Evolutionary conservation across 2,329 filamentous ascomycete species (phyloP).

Genomic region (Apiospora kogelbergensis): DNA sequence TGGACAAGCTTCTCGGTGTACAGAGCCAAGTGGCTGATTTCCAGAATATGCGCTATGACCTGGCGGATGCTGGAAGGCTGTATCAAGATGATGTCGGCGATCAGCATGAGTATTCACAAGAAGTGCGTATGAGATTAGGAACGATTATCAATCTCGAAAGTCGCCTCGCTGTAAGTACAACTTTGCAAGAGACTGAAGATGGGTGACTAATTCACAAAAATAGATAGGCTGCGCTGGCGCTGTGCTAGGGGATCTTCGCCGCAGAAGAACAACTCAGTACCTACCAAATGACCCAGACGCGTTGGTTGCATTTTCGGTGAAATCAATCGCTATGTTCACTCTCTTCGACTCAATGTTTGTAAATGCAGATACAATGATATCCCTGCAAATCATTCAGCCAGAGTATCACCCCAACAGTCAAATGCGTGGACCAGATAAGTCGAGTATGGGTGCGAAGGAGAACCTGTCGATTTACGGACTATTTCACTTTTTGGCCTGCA

Average conservation of each 20-base stretch:
- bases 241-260: constrained; percentile 74
- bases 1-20: constrained; percentile 63
- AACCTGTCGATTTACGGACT: constrained; percentile 81
- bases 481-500: constrained; percentile 72
- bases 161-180: constrained; percentile 61
- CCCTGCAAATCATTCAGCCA: constrained; percentile 80
- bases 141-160: constrained; percentile 75
- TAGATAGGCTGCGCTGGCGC: constrained; percentile 84
- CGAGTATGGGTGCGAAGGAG: constrained; percentile 69
- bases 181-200: background rate
- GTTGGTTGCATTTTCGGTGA: constrained; percentile 58
- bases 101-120: constrained; percentile 54
- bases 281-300: constrained; percentile 58
- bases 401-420: constrained; percentile 83
- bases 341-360: constrained; percentile 70
- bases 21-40: constrained; percentile 47
- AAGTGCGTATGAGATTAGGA: constrained; percentile 66
- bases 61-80: constrained; percentile 43
- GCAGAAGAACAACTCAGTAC: constrained; percentile 63
- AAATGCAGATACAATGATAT: constrained; percentile 75
- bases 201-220: background rate
- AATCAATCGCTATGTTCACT: constrained; percentile 72
- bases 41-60: constrained; percentile 62
- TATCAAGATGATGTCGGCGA: constrained; percentile 37
- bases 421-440: constrained; percentile 66